Evolutionary conservation across 768 basidiomycete genomes (phyloP).

Genomic region (Obba rivulosa): DNA sequence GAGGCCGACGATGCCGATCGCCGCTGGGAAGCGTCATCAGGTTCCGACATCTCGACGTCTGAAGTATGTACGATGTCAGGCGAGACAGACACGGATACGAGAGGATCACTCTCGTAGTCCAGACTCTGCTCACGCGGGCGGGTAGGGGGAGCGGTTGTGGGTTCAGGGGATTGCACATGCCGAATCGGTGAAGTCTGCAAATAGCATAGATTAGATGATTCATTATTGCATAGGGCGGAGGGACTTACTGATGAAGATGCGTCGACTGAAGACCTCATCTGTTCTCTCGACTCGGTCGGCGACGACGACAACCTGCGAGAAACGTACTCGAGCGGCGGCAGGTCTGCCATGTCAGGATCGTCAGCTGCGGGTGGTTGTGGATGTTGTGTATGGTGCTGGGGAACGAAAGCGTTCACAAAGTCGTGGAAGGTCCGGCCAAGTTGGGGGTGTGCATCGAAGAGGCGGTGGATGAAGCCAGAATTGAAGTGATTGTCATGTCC

Average conservation of each 20-base stretch:
- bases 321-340: not conserved
- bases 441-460: constrained; percentile 8
- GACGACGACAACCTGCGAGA: not conserved
- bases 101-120: too few relatives aligned
- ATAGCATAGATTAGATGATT: too few relatives aligned
- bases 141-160: too few relatives aligned
- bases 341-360: not conserved
- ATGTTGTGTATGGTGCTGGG: not conserved
- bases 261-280: too few relatives aligned
- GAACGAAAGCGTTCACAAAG: constrained; percentile 5
- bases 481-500: not conserved
- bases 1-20: not conserved
- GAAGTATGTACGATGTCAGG: not conserved
- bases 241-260: too few relatives aligned
- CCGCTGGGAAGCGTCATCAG: not conserved
- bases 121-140: too few relatives aligned
- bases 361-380: not conserved
- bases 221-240: too few relatives aligned
- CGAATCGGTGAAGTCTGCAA: too few relatives aligned
- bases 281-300: too few relatives aligned
- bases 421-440: constrained; percentile 6
- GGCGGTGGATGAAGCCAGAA: constrained; percentile 8
- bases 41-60: constrained; percentile 9
- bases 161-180: too few relatives aligned
- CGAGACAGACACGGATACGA: too few relatives aligned